These are phyloP conservation scores for Golubevia sp. DNA, from an alignment of 1,284 basidiomycete species.

Conservation along the genomic window DNA sequence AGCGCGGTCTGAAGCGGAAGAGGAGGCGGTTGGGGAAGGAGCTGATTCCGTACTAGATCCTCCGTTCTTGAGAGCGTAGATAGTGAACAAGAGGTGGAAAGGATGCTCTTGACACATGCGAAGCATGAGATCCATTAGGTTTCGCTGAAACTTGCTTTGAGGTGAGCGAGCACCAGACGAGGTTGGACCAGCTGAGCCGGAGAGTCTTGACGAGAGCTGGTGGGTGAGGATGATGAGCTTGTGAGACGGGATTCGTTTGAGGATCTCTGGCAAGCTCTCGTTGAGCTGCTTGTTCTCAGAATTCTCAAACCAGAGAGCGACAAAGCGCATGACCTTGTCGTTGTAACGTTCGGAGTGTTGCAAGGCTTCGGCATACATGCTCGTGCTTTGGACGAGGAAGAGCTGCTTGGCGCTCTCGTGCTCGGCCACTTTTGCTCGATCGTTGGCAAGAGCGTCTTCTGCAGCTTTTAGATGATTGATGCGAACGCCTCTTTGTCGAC, in stretches of 20 bases:
- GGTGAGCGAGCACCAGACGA: slow-evolving; percentile 40
- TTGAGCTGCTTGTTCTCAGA: slow-evolving; percentile 71
- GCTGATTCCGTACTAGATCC: slow-evolving; percentile 11
- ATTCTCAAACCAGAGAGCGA: slow-evolving; percentile 89
- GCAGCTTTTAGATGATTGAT: slow-evolving; percentile 8
- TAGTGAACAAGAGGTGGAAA: slow-evolving; percentile 88
- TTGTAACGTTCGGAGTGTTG: slow-evolving; percentile 74
- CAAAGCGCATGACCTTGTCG: slow-evolving; percentile 75
- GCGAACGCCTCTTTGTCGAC: slow-evolving; percentile 2
- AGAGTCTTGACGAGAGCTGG: slow-evolving; percentile 86
- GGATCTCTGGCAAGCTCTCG: slow-evolving; percentile 65
- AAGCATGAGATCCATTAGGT: slow-evolving; percentile 71
- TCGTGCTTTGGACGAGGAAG: slow-evolving; percentile 76
- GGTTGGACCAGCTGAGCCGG: slow-evolving; percentile 39
- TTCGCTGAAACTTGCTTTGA: slow-evolving; percentile 67
- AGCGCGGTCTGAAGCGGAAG: slow-evolving; percentile 65
- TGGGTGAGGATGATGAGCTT: slow-evolving; percentile 90
- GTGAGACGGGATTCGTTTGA: slow-evolving; percentile 76
- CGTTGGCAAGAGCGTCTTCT: slow-evolving; percentile 66
- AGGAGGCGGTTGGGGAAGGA: slow-evolving; percentile 11
- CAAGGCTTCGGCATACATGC: slow-evolving; percentile 81
- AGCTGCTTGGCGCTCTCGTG: slow-evolving; percentile 69
- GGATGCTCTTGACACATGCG: slow-evolving; percentile 88
- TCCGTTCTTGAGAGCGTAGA: slow-evolving; percentile 69
- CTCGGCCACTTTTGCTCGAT: slow-evolving; percentile 69